Conservation (phyloP, 768 basidiomycete genomes). For the Dictyophora rubrovolvata region DNA sequence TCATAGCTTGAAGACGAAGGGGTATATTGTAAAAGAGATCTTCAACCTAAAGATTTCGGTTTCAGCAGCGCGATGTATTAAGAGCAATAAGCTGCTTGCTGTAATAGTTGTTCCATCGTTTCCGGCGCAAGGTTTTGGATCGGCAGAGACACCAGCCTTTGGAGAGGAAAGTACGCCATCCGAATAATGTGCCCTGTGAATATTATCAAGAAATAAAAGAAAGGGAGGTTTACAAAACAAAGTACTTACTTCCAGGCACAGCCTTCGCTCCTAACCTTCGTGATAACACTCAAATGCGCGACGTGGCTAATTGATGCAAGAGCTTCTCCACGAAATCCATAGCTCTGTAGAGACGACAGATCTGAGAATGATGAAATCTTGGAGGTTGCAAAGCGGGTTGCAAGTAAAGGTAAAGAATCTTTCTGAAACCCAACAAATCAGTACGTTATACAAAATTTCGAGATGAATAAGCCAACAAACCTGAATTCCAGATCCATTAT, state of each 20-base stretch:
- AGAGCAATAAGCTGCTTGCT: constrained; percentile 34
- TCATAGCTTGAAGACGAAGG: constrained; percentile 74
- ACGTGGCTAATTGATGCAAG: constrained; percentile 94
- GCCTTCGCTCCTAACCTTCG: constrained; percentile 71
- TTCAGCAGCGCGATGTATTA: neutral
- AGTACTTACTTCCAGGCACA: constrained; percentile 87
- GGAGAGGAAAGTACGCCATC: constrained; percentile 65
- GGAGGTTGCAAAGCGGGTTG: constrained; percentile 92
- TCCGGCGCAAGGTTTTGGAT: constrained; percentile 86
- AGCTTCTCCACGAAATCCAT: constrained; percentile 96
- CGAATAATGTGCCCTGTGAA: constrained; percentile 62
- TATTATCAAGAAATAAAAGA: neutral
- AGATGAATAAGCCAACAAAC: constrained; percentile 33
- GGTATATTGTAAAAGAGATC: constrained; percentile 94
- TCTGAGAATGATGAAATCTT: constrained; percentile 85
- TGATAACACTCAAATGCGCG: constrained; percentile 78
- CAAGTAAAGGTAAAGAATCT: constrained; percentile 79
- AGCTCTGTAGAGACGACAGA: constrained; percentile 72
- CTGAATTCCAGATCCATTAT: constrained; percentile 92
- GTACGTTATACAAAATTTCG: neutral
- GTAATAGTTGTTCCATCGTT: constrained; percentile 89
- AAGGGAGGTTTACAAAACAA: neutral
- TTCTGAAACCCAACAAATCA: constrained; percentile 39
- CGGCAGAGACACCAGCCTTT: constrained; percentile 59
- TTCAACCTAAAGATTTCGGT: constrained; percentile 54